Base-by-base conservation (phyloP, 306 rosid genomes). In the Trifolium dubium region DNA sequence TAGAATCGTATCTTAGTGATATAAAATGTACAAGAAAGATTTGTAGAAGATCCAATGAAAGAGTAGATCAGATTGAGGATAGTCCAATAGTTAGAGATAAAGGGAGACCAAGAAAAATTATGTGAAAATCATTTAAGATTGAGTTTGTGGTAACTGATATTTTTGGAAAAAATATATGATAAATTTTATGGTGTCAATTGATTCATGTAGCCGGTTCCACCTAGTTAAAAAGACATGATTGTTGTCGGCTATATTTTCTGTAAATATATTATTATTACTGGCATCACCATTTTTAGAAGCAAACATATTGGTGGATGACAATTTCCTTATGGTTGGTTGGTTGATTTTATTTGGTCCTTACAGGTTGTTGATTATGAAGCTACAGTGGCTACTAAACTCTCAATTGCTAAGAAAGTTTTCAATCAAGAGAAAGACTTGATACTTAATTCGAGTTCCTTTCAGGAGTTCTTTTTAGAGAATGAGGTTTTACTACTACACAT, bases 321-420 rank as follows among this genome's bases (percentile, higher is more conserved):
- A 76, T 43, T 75, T 77, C 65, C 51, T 71, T 6, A 30, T 56
- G 54, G 47, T 73, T 73, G 54, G 47, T 73, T 73, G 82, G 18
- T 64, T 50, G 44, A 43, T 61, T 54, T 64, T 71, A 19, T 78
- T 53, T 80, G 65, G 46, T 73, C 61, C 64, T 7, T 73, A 77
- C 86, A 94, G 98, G 95, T 81, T 82, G 97, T 94, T 61, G 95
- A 91, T 80, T 94, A 94, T 71, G 98, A 91, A 78, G 95, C 95
- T 77, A 84, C 96, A 30, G 79, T 91, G 92, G 78, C 86, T 59
- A 79, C 89, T 72, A 94, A 94, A 81, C 90, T 91, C 75, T 84
- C 95, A 35, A 88, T 94, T 77, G 94, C 97, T 23, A 88, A 83
- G 94, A 94, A 94, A 81, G 32, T 91, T 51, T 94, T 94, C 75